Base-by-base conservation (phyloP, 1,284 basidiomycete species). In the Tetrapyrgos nigripes region DNA sequence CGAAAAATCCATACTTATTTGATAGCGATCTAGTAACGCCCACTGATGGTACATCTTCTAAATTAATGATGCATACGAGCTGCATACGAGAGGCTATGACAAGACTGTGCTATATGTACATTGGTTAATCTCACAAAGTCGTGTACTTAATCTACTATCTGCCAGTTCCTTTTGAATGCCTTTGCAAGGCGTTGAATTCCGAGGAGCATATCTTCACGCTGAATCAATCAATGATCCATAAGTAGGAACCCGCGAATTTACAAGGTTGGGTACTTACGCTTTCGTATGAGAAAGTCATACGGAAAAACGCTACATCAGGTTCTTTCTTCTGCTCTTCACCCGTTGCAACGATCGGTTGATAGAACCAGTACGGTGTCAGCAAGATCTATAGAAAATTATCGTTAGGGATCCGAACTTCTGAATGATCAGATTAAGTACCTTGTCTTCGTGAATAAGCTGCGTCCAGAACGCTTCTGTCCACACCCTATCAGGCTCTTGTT, bases 401-500 rank as follows among this genome's bases (percentile, higher is more conserved):
- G 26, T 13, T 26, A n/a, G 17, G 29, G 27, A 43, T 24, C 24
- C 33, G 19, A 13, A 29, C 27, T 46, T 26, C 8, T 4, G 21
- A 51, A 14, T 31, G 28, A 40, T 29, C 10, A 33, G 11, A n/a
- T 6, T 17, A 50, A 31, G 27, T 14, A 21, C n/a, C 43, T 6
- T 23, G 57, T 60, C 60, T 35, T 47, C 49, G 27, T 51, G 37
- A 21, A 60, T 55, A 29, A 62, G 29, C 33, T 57, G 28, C 26
- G 24, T 26, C 58, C 61, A 62, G 31, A 62, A 59, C n/a, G 33
- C 48, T 23, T 51, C 45, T 40, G 49, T 52, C 51, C 58, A 62
- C 37, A 51, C 49, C 29, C 63, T 62, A 54, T 67, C 68, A 24
- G 65, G 55, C 29, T 64, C 53, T 19, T 40, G 50, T 11, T 47